Percentiles rank a stretch among this genome's conserved stretches.
phyloP scores from a whole-genome alignment of 1,139 yeast genomes.

The Kodamaea plutei region DNA sequence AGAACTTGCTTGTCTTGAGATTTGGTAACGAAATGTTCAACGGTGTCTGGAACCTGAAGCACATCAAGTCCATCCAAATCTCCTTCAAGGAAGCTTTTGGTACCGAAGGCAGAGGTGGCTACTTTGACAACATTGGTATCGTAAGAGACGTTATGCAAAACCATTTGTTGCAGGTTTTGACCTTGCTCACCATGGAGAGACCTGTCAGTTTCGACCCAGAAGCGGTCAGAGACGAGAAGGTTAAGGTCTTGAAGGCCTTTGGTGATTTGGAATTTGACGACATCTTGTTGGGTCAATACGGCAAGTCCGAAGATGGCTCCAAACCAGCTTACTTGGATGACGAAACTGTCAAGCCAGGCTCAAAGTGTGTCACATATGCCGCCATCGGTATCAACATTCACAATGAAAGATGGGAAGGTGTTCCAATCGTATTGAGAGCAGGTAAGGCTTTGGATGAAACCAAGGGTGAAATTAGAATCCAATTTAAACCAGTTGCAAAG shows the following conservation, averaged over 20 bases:
- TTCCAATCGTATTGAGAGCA: conserved; percentile 91
- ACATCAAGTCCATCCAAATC: conserved; percentile 76
- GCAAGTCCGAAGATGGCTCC: conserved; percentile 74
- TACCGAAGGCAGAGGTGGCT: conserved; percentile 98
- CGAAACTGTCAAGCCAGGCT: conserved; percentile 76
- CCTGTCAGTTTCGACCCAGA: conserved; percentile 89
- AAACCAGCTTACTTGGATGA: conserved; percentile 93
- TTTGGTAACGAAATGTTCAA: conserved; percentile 84
- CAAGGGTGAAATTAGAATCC: conserved; percentile 91
- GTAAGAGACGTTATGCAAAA: conserved; percentile 98
- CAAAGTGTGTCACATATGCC: conserved; percentile 90
- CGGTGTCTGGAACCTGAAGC: conserved; percentile 83
- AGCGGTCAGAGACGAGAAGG: conserved; percentile 94
- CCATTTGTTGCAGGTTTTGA: conserved; percentile 88
- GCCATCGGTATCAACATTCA: conserved; percentile 73
- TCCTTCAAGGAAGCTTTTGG: conserved; percentile 96
- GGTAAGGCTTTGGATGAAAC: conserved; percentile 94
- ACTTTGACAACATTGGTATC: conserved; percentile 91
- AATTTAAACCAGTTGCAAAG: conserved; percentile 78
- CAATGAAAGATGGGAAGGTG: conserved; percentile 98
- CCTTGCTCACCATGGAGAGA: conserved; percentile 91
- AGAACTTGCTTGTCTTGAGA: conserved; percentile 81
- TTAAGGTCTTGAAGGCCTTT: conserved; percentile 81
- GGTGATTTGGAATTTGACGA: conserved; percentile 63
- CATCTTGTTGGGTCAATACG: conserved; percentile 84